Conservation (phyloP, 1,284 basidiomycete species). For the Coniophora puteana region DNA sequence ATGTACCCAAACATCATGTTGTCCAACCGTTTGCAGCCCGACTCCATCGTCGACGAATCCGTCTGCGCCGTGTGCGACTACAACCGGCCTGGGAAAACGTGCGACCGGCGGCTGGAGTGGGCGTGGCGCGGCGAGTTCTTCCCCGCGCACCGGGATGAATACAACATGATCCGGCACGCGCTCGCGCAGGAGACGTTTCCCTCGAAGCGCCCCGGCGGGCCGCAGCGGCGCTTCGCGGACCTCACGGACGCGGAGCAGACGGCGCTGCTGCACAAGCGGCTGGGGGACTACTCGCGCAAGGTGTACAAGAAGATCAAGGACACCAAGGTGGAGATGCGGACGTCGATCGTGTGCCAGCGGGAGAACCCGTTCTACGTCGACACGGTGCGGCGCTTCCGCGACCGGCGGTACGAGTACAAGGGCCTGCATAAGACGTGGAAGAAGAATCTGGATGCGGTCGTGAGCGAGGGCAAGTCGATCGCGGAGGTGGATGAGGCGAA, state of each 20-base stretch:
- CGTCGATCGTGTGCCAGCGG: slow-evolving; percentile 95
- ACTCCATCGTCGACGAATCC: slow-evolving; percentile 96
- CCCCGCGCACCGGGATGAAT: slow-evolving; percentile 96
- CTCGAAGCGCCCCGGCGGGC: slow-evolving; percentile 68
- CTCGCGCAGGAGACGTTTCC: slow-evolving; percentile 95
- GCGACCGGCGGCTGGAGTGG: slow-evolving; percentile 95
- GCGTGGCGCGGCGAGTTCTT: slow-evolving; percentile 99
- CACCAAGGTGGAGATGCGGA: slow-evolving; percentile 92
- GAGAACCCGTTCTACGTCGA: slow-evolving; percentile 99
- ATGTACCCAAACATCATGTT: slow-evolving; percentile 99
- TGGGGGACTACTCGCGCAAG: slow-evolving; percentile 98
- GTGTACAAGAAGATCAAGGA: slow-evolving; percentile 99
- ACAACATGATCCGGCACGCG: slow-evolving; percentile 98
- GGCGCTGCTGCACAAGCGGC: slow-evolving; percentile 90
- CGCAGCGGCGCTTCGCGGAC: slow-evolving; percentile 82
- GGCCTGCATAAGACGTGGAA: slow-evolving; percentile 99
- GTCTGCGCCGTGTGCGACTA: slow-evolving; percentile 98
- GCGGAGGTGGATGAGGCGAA: slow-evolving; percentile 94
- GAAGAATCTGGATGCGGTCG: slow-evolving; percentile 88
- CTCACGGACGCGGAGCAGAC: slow-evolving; percentile 87
- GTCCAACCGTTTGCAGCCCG: slow-evolving; percentile 97
- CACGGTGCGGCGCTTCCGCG: slow-evolving; percentile 95
- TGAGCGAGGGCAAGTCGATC: slow-evolving; percentile 66
- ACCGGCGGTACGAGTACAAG: slow-evolving; percentile 99
- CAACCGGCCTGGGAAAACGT: slow-evolving; percentile 94